These are phyloP conservation scores for Fusarium sp. DNA, from an alignment of 2,329 filamentous ascomycete genomes.

Conservation along the genomic window DNA sequence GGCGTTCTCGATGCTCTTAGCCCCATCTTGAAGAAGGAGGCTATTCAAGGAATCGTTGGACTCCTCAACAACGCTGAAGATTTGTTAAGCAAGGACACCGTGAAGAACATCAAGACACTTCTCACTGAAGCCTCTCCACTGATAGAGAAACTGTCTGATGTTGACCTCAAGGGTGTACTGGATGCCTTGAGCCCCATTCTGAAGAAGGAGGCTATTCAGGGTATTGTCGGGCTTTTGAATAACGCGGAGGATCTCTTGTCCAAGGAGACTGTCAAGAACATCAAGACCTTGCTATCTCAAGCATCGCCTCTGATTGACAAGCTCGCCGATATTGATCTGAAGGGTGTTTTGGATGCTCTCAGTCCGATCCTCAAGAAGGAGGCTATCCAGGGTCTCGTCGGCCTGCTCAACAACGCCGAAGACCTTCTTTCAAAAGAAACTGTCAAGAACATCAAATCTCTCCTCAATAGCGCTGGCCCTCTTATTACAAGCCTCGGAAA, in stretches of 20 bases:
- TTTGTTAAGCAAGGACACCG: conserved; percentile 7
- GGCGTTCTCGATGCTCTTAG: conserved; percentile 18
- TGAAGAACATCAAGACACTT: conserved; percentile 26
- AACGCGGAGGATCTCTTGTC: conserved; percentile 14
- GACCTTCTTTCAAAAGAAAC: conserved; percentile 35
- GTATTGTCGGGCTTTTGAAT: neutral
- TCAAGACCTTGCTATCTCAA: neutral
- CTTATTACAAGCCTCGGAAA: conserved; percentile 51
- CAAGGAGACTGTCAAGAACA: conserved; percentile 17
- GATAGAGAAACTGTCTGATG: conserved; percentile 3
- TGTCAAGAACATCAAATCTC: conserved; percentile 40
- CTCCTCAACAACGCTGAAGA: conserved; percentile 16
- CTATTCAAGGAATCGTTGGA: conserved; percentile 11
- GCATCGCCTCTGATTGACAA: conserved; percentile 42
- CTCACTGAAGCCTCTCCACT: conserved; percentile 3
- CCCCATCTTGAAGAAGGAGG: conserved; percentile 20
- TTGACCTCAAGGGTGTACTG: neutral
- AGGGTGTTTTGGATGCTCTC: conserved; percentile 47
- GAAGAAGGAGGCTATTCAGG: conserved; percentile 12
- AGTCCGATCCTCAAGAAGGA: conserved; percentile 47
- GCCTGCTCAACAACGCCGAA: conserved; percentile 44
- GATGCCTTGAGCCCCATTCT: conserved; percentile 5
- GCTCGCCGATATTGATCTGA: conserved; percentile 51
- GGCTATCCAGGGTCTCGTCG: conserved; percentile 47
- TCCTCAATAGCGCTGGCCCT: conserved; percentile 47